Evolutionary conservation across 108 stramenopile genomes (phyloP), one percentile per base, ranked within the genome.

Genomic region (Cylindrotheca fusiformis): DNA sequence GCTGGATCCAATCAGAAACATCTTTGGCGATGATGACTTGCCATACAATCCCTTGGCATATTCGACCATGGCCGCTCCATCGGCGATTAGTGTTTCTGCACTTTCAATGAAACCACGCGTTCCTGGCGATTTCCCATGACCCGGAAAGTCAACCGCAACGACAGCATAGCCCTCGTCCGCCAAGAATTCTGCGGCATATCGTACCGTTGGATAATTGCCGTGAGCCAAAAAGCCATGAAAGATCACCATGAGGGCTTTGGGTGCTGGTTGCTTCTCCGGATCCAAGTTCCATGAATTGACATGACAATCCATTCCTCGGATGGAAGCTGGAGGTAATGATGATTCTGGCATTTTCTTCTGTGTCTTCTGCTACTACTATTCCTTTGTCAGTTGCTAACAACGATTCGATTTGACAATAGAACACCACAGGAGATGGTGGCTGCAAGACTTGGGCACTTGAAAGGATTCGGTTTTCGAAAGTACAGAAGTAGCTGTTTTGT

Each of bases 171-270:
- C 75, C 41, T 58, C 77, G 30, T 73, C 60, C 20, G 86, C 74
- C 17, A 93, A 61, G 8, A 89, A 69, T 32, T 83, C 75, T 10
- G 91, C 86, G 0, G 86, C 91, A 59, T 86, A 89, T 8, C 77
- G 65, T 0, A 93, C 91, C 1, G 91, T 93, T 3, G 91, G 91
- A 60, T 86, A 93, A 14, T 57, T 63, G 24, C 82, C 83, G 61
- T 89, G 91, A 0, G 91, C 88, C 8, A 81, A 57, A 50, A 89
- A 87, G n/a, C 91, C 91, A 56, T 93, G 91, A 61, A 77, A 93
- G 0, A 92, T 60, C 0, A 91, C 75, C 12, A 76, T 74, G n/a
- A 85, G 55, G 21, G 80, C 90, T 52, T 71, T 75, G 20, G 79
- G 72, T 17, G 24, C 28, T n/a, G n/a, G n/a, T 19, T 14, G 3